A percentile compares a stretch with the other conserved stretches of the same genome.
Conservation (phyloP, 306 rosid species). For the Dalbergia cultrata region DNA sequence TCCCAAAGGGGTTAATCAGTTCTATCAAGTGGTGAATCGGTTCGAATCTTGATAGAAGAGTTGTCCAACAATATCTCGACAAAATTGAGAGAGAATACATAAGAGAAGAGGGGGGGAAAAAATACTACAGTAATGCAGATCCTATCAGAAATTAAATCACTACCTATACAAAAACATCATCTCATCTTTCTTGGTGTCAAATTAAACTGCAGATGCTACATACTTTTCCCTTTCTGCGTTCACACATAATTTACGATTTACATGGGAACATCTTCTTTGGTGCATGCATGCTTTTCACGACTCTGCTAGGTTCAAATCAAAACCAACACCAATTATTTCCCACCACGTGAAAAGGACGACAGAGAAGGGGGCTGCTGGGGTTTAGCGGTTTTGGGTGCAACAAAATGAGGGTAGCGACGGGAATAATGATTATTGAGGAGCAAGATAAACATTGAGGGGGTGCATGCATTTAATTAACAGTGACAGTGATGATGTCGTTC, state of each 20-base stretch:
- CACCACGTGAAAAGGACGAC: neutral
- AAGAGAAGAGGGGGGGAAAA: too few species aligned
- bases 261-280: neutral
- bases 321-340: neutral
- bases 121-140: neutral
- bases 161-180: constrained; percentile 1
- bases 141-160: neutral
- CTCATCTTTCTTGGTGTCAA: neutral
- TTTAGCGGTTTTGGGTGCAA: neutral
- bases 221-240: neutral
- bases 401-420: constrained; percentile 14
- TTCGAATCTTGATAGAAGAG: too few species aligned
- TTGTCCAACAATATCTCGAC: too few species aligned
- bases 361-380: neutral
- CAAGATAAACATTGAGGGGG: constrained; percentile 21
- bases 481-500: constrained; percentile 34
- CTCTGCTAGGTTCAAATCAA: neutral
- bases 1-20: too few species aligned
- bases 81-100: too few species aligned
- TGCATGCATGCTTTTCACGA: neutral
- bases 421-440: constrained; percentile 25
- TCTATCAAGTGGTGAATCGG: too few species aligned
- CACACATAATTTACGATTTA: constrained; percentile 8
- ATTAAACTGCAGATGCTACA: neutral
- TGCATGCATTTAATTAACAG: constrained; percentile 41